These are phyloP conservation scores for Cinnamomum micranthum DNA, from an alignment of 164 flowering plant genomes.

Conservation along the genomic window DNA sequence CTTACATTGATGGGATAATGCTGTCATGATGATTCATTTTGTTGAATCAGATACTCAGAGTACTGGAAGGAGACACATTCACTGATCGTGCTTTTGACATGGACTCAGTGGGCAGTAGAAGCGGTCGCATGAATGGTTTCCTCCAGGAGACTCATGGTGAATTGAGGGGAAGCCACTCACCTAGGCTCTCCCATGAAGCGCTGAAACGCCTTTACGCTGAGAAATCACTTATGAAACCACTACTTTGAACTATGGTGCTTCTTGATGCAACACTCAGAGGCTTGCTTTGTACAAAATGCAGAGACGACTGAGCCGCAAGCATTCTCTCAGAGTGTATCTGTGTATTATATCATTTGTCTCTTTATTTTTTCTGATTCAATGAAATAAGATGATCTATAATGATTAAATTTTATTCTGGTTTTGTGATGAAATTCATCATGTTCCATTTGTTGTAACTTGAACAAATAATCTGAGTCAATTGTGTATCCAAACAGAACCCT, in stretches of 20 bases:
- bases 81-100: constrained; percentile 26
- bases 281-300: not conserved
- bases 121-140: constrained; percentile 56
- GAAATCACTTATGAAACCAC: not conserved
- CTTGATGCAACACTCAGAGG: not conserved
- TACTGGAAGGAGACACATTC: constrained; percentile 62
- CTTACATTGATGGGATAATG: too few species aligned
- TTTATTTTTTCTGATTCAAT: too few species aligned
- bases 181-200: constrained; percentile 56
- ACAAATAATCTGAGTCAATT: too few species aligned
- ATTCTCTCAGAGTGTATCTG: too few species aligned
- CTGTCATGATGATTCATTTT: not conserved
- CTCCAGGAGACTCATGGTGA: constrained; percentile 31
- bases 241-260: too few species aligned
- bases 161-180: constrained; percentile 40
- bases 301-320: not conserved
- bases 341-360: too few species aligned
- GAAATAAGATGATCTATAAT: too few species aligned
- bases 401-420: too few species aligned
- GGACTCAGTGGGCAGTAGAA: constrained; percentile 58
- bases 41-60: constrained; percentile 51
- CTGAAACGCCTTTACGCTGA: constrained; percentile 8
- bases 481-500: too few species aligned
- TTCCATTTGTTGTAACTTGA: too few species aligned
- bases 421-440: too few species aligned